Base-by-base conservation (phyloP, 2,329 filamentous ascomycete species). In the Xylariales sp. region DNA sequence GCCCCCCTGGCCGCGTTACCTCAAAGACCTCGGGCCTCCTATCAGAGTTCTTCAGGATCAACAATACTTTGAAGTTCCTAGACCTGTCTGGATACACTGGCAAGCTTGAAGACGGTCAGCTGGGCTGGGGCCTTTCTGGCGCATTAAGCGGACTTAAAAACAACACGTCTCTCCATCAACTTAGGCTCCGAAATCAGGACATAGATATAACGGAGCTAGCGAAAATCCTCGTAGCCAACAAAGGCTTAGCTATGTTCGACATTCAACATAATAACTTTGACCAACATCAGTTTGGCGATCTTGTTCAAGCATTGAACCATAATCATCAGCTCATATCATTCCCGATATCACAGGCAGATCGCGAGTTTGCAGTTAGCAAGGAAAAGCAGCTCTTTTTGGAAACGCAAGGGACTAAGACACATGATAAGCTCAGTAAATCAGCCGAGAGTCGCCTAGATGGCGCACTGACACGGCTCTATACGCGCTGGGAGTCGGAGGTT, bases 61-160 rank as follows among this genome's bases (percentile, higher is more conserved):
- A 88, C 74, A 75, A 78, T 7, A 84, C 82, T 0, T 77, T 88
- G 52, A 82, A 80, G n/a, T 87, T 81, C 64, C 80, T 89, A 2
- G 86, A 89, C 70, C 77, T 88, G 7, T 88, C 86, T 0, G 86
- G 86, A 1, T 88, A 84, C 72, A 84, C 83, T 54, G 84, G 85
- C 52, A 88, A 87, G 74, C 78, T 89, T 6, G 86, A 89, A 69
- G 86, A 89, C 69, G 84, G 85, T 0, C 84, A 86, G 66, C 80
- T 89, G 9, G 86, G 86, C 16, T 82, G 80, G 65, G 84, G 85
- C 8, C 85, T 88, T 66, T 86, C 84, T 0, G 82, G 81, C 43
- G 81, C 85, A 0, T 77, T 89, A 32, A 78, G 79, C 23, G 84
- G 84, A 28, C 79, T 87, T 39, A 80, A 79, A 36, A 76, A 77